phyloP scores from a whole-genome alignment of 2,329 filamentous ascomycete species.

The Cladophialophora exuberans region DNA sequence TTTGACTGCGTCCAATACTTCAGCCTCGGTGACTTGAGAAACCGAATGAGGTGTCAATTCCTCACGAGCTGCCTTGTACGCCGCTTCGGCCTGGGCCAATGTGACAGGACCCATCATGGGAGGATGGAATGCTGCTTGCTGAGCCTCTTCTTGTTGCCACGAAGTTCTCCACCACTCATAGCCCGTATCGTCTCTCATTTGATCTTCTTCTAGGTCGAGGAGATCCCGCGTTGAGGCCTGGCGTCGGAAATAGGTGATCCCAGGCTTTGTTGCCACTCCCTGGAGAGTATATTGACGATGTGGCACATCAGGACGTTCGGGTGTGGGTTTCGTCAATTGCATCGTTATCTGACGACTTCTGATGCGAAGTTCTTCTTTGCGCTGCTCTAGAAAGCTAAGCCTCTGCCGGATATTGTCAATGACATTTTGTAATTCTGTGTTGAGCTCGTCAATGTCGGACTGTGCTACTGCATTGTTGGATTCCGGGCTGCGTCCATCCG shows the following conservation, averaged over 20 bases:
- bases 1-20: conserved; percentile 59
- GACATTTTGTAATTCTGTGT: conserved; percentile 41
- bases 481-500: conserved; percentile 8
- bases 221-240: conserved; percentile 37
- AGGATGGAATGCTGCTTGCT: not conserved
- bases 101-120: conserved; percentile 24
- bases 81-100: conserved; percentile 21
- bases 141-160: conserved; percentile 24
- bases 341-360: conserved; percentile 49
- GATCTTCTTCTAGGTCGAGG: conserved; percentile 39
- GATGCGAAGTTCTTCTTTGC: conserved; percentile 40
- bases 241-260: conserved; percentile 60
- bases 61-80: conserved; percentile 20
- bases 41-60: conserved; percentile 46
- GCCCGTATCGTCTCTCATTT: conserved; percentile 35
- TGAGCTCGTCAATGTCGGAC: conserved; percentile 34
- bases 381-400: conserved; percentile 46
- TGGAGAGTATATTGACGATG: conserved; percentile 57
- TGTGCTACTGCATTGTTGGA: conserved; percentile 13
- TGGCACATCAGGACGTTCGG: conserved; percentile 44
- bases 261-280: conserved; percentile 61
- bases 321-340: conserved; percentile 50
- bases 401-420: conserved; percentile 47
- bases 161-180: conserved; percentile 60
- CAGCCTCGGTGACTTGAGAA: conserved; percentile 51